Percentiles rank a stretch among this genome's conserved stretches.
Conservation (phyloP, 139 green algal species). For the Closterium sp. region DNA sequence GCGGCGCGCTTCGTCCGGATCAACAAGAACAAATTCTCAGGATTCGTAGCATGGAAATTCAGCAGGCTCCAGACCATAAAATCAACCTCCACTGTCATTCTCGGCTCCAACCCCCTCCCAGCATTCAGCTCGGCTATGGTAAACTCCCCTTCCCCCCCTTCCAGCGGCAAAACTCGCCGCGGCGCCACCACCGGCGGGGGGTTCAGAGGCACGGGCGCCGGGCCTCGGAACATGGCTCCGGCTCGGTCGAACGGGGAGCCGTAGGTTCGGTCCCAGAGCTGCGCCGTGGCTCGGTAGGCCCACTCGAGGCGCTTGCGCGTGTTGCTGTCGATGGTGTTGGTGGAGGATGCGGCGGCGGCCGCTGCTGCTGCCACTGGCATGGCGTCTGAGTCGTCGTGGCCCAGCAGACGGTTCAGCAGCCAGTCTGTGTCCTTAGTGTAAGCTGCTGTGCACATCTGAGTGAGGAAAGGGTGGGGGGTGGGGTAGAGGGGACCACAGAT, state of each 20-base stretch:
- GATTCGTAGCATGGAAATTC: background rate
- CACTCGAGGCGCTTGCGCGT: background rate
- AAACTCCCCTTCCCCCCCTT: too few relatives aligned
- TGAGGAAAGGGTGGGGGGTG: too few relatives aligned
- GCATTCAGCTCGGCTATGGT: too few relatives aligned
- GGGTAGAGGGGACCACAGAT: too few relatives aligned
- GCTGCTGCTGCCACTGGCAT: too few relatives aligned
- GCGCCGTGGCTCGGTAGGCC: background rate
- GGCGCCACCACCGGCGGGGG: too few relatives aligned
- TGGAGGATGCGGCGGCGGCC: background rate
- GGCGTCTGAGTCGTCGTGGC: too few relatives aligned
- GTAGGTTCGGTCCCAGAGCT: background rate
- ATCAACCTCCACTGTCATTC: background rate
- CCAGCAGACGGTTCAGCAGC: background rate
- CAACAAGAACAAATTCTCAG: background rate
- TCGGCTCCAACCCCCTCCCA: background rate
- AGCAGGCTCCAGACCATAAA: slow-evolving; percentile 12
- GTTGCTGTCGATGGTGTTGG: background rate
- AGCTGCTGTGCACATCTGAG: background rate
- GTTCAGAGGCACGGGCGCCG: background rate
- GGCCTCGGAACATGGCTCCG: background rate
- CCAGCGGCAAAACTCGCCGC: too few relatives aligned
- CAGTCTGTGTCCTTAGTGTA: background rate
- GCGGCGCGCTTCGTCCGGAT: background rate
- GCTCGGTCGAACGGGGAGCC: background rate